Evolutionary conservation across 805 yeast species (phyloP).

Genomic region (Lipomyces orientalis): DNA sequence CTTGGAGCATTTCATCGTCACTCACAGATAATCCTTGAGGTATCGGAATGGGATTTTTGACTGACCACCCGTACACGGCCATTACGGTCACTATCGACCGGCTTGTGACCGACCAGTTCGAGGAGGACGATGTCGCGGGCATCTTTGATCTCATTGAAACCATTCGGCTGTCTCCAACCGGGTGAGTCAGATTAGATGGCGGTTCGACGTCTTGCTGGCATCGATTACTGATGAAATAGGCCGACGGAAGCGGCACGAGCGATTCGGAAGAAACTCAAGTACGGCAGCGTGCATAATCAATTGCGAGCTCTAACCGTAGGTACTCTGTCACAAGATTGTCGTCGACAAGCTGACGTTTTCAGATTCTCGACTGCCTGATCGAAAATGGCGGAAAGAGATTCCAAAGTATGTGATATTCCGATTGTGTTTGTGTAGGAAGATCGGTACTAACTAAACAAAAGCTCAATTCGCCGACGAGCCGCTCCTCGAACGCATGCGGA

Average conservation of each 20-base stretch:
- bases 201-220: neutral
- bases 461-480: slow-evolving; percentile 57
- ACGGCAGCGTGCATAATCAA: slow-evolving; percentile 73
- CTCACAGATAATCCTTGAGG: neutral
- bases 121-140: slow-evolving; percentile 51
- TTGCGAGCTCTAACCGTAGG: slow-evolving; percentile 63
- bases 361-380: slow-evolving; percentile 62
- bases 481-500: slow-evolving; percentile 65
- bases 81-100: slow-evolving; percentile 50
- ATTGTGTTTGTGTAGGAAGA: neutral
- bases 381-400: slow-evolving; percentile 56
- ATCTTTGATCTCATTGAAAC: slow-evolving; percentile 65
- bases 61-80: slow-evolving; percentile 53
- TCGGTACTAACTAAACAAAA: neutral
- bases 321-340: slow-evolving; percentile 8
- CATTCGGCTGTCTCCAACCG: slow-evolving; percentile 50
- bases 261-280: slow-evolving; percentile 83
- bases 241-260: slow-evolving; percentile 88
- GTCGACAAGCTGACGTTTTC: neutral
- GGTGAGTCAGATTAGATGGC: slow-evolving; percentile 38
- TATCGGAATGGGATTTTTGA: slow-evolving; percentile 31
- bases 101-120: slow-evolving; percentile 45
- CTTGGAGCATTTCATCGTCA: too few species aligned
- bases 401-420: slow-evolving; percentile 32
- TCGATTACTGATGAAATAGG: slow-evolving; percentile 43